phyloP scores from a whole-genome alignment of 345 rosid species.

The Salix caprea region DNA sequence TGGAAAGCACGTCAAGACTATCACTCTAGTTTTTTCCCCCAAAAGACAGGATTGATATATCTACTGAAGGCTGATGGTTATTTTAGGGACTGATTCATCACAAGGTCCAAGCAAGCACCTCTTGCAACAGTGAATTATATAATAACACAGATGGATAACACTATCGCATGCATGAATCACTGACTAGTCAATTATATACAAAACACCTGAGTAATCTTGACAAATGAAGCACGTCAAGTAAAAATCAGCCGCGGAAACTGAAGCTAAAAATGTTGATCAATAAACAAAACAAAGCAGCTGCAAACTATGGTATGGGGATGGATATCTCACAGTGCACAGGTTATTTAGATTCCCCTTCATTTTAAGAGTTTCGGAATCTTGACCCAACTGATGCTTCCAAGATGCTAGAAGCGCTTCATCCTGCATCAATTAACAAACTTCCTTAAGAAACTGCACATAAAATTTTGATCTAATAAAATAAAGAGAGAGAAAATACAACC shows the following conservation, averaged over 20 bases:
- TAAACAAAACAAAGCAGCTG: not conserved
- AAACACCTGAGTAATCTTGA: not conserved
- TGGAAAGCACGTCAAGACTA: not conserved
- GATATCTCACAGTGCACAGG: constrained; percentile 56
- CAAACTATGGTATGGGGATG: not conserved
- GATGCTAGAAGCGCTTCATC: constrained; percentile 69
- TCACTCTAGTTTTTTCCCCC: not conserved
- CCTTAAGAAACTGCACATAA: not conserved
- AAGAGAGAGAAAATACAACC: not conserved
- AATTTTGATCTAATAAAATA: not conserved
- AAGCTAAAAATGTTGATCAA: not conserved
- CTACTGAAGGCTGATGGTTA: not conserved
- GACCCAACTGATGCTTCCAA: constrained; percentile 79
- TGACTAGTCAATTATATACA: not conserved
- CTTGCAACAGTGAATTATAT: not conserved
- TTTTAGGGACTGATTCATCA: not conserved
- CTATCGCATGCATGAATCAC: not conserved
- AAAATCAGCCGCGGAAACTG: not conserved
- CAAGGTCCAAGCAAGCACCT: not conserved
- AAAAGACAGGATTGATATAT: not conserved
- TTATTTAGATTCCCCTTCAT: constrained; percentile 68
- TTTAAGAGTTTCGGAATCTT: constrained; percentile 78
- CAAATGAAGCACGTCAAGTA: not conserved
- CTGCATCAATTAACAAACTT: constrained; percentile 34
- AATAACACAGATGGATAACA: not conserved